A percentile compares a stretch with the other conserved stretches of the same genome.
These are phyloP conservation scores for Tetrahymena malaccensis DNA, from an alignment of 73 alveolate genomes.

Conservation along the genomic window DNA sequence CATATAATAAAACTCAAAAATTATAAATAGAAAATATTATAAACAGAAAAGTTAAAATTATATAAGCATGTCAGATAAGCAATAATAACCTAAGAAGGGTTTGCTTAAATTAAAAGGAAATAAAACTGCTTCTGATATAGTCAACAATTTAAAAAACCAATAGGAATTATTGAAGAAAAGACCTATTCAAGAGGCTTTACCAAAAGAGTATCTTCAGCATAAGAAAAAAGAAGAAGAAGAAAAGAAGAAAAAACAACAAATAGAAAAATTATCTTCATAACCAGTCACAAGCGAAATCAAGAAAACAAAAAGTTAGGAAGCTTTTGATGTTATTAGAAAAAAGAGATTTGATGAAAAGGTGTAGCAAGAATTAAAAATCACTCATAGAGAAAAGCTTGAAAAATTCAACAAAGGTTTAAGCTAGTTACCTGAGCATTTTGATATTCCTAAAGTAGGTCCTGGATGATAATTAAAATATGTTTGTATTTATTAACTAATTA, in stretches of 20 bases:
- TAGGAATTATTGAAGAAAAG: background rate
- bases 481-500: no score
- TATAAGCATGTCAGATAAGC: background rate
- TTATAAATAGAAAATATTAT: background rate
- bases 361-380: slow-evolving; percentile 4
- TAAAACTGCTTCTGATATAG: background rate
- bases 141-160: background rate
- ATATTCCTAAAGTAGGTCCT: slow-evolving; percentile 61
- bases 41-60: background rate
- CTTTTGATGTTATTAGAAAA: slow-evolving; percentile 33
- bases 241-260: slow-evolving; percentile 1
- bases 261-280: background rate
- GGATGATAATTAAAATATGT: background rate
- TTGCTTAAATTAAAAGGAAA: background rate
- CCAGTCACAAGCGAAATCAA: background rate
- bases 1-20: background rate
- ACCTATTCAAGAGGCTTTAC: background rate
- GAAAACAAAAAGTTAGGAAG: slow-evolving; percentile 37
- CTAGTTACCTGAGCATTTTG: slow-evolving; percentile 54
- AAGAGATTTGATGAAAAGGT: slow-evolving; percentile 22
- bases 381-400: slow-evolving; percentile 53
- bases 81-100: background rate
- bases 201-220: background rate
- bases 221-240: slow-evolving; percentile 1
- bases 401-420: slow-evolving; percentile 44